Conservation (phyloP, 495 filamentous ascomycete genomes). For the Letharia lupina region DNA sequence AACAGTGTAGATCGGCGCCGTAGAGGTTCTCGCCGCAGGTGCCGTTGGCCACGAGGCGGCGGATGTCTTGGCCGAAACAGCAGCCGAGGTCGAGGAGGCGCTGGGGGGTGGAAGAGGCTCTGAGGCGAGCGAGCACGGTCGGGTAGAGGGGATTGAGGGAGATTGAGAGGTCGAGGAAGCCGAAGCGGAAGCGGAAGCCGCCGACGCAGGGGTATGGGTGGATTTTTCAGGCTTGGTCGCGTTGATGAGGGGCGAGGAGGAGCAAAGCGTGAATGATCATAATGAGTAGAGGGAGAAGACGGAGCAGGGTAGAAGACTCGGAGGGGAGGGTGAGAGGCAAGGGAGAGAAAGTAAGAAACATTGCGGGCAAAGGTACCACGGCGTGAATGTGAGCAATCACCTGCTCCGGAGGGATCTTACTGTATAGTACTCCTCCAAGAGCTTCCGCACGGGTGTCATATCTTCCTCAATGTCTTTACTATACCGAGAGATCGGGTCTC, state of each 20-base stretch:
- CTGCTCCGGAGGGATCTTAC: not conserved
- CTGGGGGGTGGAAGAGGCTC: not conserved
- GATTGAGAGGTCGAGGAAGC: not conserved
- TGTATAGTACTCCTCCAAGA: conserved; percentile 4
- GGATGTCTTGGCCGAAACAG: not conserved
- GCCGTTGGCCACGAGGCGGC: not conserved
- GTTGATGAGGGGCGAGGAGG: not conserved
- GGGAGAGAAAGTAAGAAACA: not conserved
- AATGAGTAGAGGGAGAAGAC: no score
- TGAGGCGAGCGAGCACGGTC: not conserved
- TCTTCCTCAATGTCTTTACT: not conserved
- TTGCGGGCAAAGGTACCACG: not conserved
- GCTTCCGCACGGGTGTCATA: not conserved
- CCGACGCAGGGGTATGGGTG: not conserved
- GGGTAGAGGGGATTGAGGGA: not conserved
- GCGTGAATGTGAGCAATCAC: not conserved
- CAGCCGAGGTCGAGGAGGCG: not conserved
- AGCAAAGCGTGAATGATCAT: not conserved
- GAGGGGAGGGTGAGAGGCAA: not conserved
- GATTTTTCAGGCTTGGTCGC: not conserved
- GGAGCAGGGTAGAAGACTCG: not conserved
- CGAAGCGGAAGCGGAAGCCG: no score
- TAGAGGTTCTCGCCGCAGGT: not conserved
- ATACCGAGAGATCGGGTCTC: not conserved
- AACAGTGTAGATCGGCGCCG: not conserved